Conservation (phyloP, 2,329 filamentous ascomycete species). For the Curvularia verruculosa region DNA sequence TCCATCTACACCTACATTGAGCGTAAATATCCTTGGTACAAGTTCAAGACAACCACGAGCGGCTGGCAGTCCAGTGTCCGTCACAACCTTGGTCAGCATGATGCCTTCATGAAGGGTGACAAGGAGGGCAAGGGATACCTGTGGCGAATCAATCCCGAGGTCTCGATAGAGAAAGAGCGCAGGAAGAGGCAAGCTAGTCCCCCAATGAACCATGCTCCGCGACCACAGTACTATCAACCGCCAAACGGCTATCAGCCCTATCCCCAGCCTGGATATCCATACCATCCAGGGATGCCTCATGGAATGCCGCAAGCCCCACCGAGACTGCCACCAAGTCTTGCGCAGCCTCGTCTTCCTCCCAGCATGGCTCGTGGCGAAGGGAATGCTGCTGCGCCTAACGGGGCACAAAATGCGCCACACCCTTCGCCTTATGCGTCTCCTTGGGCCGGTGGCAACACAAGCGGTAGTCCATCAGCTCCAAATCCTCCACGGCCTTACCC, state of each 20-base stretch:
- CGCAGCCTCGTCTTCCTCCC: conserved; percentile 44
- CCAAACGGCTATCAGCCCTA: conserved; percentile 40
- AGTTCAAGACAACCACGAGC: conserved; percentile 63
- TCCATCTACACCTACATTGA: conserved; percentile 70
- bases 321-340: conserved; percentile 38
- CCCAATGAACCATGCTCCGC: conserved; percentile 43
- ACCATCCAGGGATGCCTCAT: conserved; percentile 41
- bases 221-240: conserved; percentile 41
- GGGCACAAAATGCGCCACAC: conserved; percentile 35
- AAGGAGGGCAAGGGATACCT: conserved; percentile 67
- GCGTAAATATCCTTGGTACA: conserved; percentile 68
- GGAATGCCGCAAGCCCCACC: conserved; percentile 38
- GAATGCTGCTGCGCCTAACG: conserved; percentile 29
- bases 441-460: conserved; percentile 42
- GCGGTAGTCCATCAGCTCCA: conserved; percentile 33
- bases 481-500: conserved; percentile 42
- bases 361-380: conserved; percentile 42
- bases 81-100: conserved; percentile 66
- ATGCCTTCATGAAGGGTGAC: conserved; percentile 66
- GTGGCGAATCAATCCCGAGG: conserved; percentile 65
- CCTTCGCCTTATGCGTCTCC: conserved; percentile 47
- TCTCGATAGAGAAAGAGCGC: conserved; percentile 65
- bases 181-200: conserved; percentile 58
- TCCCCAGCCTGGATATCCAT: conserved; percentile 36
- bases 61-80: conserved; percentile 72